Base-by-base conservation (phyloP, 192 early-diverging fungal genomes). In the Coemansia nantahalensis region DNA sequence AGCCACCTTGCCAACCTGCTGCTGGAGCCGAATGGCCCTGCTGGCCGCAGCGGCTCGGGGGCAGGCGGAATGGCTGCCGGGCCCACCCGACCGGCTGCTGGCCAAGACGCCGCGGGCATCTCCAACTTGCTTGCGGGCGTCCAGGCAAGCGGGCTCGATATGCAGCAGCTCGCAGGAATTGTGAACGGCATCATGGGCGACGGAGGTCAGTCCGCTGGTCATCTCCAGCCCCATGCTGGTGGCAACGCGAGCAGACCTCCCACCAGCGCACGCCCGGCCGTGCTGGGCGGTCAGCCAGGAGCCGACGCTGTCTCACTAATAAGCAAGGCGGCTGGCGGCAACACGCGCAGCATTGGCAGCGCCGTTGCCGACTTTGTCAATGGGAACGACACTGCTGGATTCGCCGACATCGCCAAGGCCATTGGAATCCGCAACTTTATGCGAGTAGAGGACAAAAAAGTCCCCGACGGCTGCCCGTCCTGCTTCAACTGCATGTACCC, bases 401-500 rank as follows among this genome's bases (percentile, higher is more conserved):
- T 73, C 10, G 15, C 49, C 5, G 54, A 47, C 19, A 57, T 73
- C 26, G 69, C 69, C 0, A 57, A 73, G 21, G 62, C 69, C 15
- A 41, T 73, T 43, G 69, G 69, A 12, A 65, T 73, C 17, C 62
- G 58, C 19, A 73, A 73, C 48, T 73, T 73, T 44, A 39, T 73
- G 31, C 51, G 42, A 0, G 33, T 50, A 0, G 62, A 73, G 1
- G 63, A 73, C 1, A 73, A 73, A 23, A 48, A 45, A 22, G 32
- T 65, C 2, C 69, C 69, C 0, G 63, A 78, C 15, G 80, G 86
- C 15, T 88, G 88, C 35, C 88, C 88, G 2, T 82, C 86, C 17
- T 93, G 91, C 59, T 93, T 93, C 67, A 90, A 93, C 71, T 93
- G 91, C 67, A 77, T 87, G 24, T 73, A 91, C 30, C 83, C 84